Evolutionary conservation across 495 filamentous ascomycete genomes (phyloP), one percentile per base, ranked within the genome.

Genomic region (Pseudomonodictys pantanalensis): DNA sequence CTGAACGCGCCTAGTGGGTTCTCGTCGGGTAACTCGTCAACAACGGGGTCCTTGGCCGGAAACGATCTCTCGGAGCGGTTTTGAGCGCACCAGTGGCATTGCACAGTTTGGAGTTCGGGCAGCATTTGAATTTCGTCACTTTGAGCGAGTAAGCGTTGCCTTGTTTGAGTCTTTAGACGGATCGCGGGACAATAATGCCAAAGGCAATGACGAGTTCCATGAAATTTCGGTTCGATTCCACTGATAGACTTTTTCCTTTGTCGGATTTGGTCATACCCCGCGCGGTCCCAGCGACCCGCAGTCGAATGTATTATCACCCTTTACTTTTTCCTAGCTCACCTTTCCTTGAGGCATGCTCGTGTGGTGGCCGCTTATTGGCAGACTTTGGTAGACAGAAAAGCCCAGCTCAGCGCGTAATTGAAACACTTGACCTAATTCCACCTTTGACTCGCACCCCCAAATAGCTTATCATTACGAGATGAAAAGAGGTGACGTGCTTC

Each of bases 1-100:
- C 73, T 97, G 55, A 87, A 84, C 57, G 73, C 77, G 6, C 29
- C 26, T 41, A 82, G 78, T 51, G 86, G 85, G 1, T 90, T 85
- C 69, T 71, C 74, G 2, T 82, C 80, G 30, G 77, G 81, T 38
- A 76, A 70, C 28, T 81, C 81, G 11, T 83, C 79, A 17, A 73
- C 73, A 20, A 76, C 68, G 0, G 72, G 71, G 50, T 81, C 77
- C 35, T 76, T 79, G 8, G 71, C 82, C 26, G 66, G 66, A 6
- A 63, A 66, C 59, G 66, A 69, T 33, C 55, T 69, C 12, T 47
- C 52, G 32, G 66, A 69, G n/a, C 66, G 66, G 24, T 65, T 56
- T 38, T 68, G 46, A 52, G 22, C 28, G 11, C 17, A 24, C 38
- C 52, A 51, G 9, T 41, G 25, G 15, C 22, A 52, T 41, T 38